Base-by-base conservation (phyloP, 768 basidiomycete genomes). In the Podaxis carcinomalis region DNA sequence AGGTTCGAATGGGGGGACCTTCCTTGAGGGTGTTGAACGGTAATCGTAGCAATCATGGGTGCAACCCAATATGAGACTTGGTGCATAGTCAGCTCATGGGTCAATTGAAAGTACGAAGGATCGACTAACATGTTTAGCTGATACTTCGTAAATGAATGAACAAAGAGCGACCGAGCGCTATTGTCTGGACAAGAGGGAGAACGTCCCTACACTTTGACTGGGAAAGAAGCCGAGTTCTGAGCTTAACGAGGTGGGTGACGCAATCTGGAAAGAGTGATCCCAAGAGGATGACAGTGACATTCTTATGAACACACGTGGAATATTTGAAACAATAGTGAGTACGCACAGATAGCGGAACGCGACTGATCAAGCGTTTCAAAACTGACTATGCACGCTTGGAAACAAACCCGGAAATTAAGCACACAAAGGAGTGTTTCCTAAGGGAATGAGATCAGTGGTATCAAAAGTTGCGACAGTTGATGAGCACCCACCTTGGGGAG, bases 31-130 rank as follows among this genome's bases (percentile, higher is more conserved):
- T 49, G 53, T 44, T 74, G 73, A 6, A 70, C 62, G 50, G 75
- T 69, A 11, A 77, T 73, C 10, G 80, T 82, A 36, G 80, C 75
- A 65, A 81, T 78, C 80, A 81, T 83, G 51, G 50, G 19, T 36
- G 47, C 19, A 46, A 23, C 14, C 46, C n/a, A 32, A 37, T 49
- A 27, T 35, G 14, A 37, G 44, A 37, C 44, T 46, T 46, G 19
- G 65, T 69, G 61, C 61, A 44, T 28, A 14, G 23, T 62, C 35
- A 52, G 46, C 16, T 51, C 23, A 64, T 55, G 59, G 40, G 46
- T 46, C 35, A 35, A 57, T 59, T 35, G 51, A 47, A 50, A 64
- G 53, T 49, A 57, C 47, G 51, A 21, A 36, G 4, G 55, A 61
- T n/a, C 14, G 35, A 36, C 59, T 60, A 32, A 32, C 42, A 44